Conservation (phyloP, 331 rosid genomes). For the Arachis monticola region DNA sequence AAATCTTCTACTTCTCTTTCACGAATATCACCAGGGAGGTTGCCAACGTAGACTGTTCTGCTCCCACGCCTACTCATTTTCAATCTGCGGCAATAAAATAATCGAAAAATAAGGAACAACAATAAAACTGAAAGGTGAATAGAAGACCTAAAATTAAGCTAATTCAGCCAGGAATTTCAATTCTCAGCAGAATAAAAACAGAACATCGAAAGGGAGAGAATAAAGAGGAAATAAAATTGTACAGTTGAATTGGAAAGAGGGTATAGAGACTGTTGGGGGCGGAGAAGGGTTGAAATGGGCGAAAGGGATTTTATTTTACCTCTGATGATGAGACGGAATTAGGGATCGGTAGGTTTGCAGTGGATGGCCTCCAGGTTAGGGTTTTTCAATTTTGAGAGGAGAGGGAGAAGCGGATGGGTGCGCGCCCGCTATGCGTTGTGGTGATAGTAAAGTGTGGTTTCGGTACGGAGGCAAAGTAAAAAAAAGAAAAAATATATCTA, state of each 20-base stretch:
- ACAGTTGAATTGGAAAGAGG: not conserved
- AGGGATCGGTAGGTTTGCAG: conserved; percentile 27
- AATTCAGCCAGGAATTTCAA: conserved; percentile 25
- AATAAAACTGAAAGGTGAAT: not conserved
- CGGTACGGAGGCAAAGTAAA: too few relatives aligned
- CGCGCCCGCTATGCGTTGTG: too few relatives aligned
- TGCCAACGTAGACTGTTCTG: conserved; percentile 96
- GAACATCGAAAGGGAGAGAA: not conserved
- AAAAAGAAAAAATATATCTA: not conserved
- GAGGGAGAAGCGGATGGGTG: conserved; percentile 17
- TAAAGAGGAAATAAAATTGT: not conserved
- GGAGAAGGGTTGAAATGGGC: not conserved
- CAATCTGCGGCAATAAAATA: conserved; percentile 37
- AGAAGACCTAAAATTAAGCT: not conserved
- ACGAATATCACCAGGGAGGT: conserved; percentile 97
- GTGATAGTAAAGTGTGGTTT: conserved; percentile 8
- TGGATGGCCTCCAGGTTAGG: conserved; percentile 30
- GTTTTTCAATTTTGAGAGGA: conserved; percentile 32
- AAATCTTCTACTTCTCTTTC: conserved; percentile 98
- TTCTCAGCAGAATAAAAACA: not conserved
- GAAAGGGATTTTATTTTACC: conserved; percentile 25
- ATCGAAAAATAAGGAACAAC: not conserved
- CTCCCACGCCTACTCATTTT: conserved; percentile 88
- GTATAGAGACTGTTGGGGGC: not conserved
- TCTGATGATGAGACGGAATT: not conserved